A percentile compares a stretch with the other conserved stretches of the same genome.
Evolutionary conservation across 176 grass and related monocot genomes (phyloP).

Genomic region (Rhynchospora tenuis): DNA sequence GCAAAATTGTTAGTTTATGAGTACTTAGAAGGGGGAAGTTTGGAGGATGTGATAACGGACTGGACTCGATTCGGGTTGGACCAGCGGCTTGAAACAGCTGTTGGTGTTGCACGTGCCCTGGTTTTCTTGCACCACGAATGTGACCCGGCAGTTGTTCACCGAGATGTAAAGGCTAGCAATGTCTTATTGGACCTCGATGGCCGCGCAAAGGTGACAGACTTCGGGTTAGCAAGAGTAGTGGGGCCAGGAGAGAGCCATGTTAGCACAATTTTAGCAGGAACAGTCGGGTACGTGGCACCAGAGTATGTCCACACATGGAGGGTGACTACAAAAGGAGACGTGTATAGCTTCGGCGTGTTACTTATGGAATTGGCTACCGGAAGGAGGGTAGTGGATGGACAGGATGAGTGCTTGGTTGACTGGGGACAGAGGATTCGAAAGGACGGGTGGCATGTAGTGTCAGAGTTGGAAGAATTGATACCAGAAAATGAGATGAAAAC

Average conservation of each 20-base stretch:
- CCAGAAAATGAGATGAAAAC: neutral
- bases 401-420: slow-evolving; percentile 78
- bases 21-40: slow-evolving; percentile 69
- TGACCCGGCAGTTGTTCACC: slow-evolving; percentile 76
- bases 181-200: slow-evolving; percentile 55
- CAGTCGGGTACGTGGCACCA: slow-evolving; percentile 90
- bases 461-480: neutral
- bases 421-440: slow-evolving; percentile 41
- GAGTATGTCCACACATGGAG: slow-evolving; percentile 85
- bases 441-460: slow-evolving; percentile 6
- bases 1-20: slow-evolving; percentile 87
- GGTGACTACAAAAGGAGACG: slow-evolving; percentile 80
- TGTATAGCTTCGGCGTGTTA: slow-evolving; percentile 89
- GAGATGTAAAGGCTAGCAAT: slow-evolving; percentile 96
- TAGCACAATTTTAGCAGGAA: slow-evolving; percentile 89
- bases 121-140: slow-evolving; percentile 90
- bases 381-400: slow-evolving; percentile 47
- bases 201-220: slow-evolving; percentile 71
- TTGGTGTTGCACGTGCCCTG: slow-evolving; percentile 61
- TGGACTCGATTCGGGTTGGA: slow-evolving; percentile 27
- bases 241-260: slow-evolving; percentile 70
- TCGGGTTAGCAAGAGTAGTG: slow-evolving; percentile 72
- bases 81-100: slow-evolving; percentile 41
- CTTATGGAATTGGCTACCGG: slow-evolving; percentile 81
- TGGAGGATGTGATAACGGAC: slow-evolving; percentile 58